These are phyloP conservation scores for Skeletonema menzelii DNA, from an alignment of 108 stramenopile species.

Conservation along the genomic window DNA sequence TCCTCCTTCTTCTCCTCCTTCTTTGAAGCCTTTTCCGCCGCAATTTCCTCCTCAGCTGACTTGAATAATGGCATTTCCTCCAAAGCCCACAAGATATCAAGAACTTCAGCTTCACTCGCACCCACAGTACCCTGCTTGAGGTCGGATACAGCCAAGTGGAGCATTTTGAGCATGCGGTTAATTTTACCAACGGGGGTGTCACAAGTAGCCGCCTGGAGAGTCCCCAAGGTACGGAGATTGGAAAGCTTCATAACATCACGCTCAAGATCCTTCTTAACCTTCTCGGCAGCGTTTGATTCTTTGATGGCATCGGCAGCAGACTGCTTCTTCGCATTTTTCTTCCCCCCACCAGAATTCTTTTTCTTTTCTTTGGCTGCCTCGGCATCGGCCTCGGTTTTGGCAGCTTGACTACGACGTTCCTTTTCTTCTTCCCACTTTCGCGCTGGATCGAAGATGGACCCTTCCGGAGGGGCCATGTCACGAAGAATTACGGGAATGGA, in stretches of 20 bases:
- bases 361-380: conserved; percentile 51
- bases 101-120: conserved; percentile 82
- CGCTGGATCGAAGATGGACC: conserved; percentile 87
- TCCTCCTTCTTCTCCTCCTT: conserved; percentile 83
- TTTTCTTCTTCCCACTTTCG: conserved; percentile 87
- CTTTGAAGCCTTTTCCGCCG: conserved; percentile 81
- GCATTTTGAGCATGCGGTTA: conserved; percentile 96
- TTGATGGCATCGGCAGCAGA: conserved; percentile 90
- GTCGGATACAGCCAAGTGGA: conserved; percentile 79
- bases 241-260: conserved; percentile 91
- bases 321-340: conserved; percentile 66
- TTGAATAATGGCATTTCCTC: conserved; percentile 90
- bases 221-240: conserved; percentile 84
- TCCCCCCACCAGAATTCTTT: conserved; percentile 46
- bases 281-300: conserved; percentile 86
- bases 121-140: conserved; percentile 70
- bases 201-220: conserved; percentile 87
- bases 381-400: conserved; percentile 26
- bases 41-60: conserved; percentile 69
- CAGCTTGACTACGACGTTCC: conserved; percentile 57
- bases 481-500: conserved; percentile 91
- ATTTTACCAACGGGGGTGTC: conserved; percentile 92
- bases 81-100: conserved; percentile 96
- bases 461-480: conserved; percentile 91
- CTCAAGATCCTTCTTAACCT: conserved; percentile 81